These are phyloP conservation scores for Jatropha podagrica DNA, from an alignment of 441 rosid genomes.

Conservation along the genomic window DNA sequence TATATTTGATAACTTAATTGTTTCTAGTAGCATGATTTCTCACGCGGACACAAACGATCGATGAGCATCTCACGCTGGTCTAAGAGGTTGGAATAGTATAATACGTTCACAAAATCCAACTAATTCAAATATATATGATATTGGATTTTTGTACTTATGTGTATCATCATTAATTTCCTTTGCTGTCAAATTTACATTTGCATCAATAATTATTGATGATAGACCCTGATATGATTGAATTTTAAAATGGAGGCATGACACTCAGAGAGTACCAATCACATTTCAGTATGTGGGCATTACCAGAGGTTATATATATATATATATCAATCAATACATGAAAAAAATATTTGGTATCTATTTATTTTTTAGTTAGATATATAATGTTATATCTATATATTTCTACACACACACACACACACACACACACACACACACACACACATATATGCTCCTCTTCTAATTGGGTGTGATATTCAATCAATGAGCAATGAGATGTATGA, in stretches of 20 bases:
- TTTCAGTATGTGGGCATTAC: conserved; percentile 58
- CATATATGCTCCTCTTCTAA: too few species aligned
- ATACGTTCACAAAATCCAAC: neutral
- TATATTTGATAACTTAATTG: neutral
- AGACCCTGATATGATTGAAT: conserved; percentile 60
- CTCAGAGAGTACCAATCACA: conserved; percentile 49
- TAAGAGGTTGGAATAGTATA: conserved; percentile 60
- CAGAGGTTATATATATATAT: conserved; percentile 26
- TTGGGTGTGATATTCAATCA: conserved; percentile 45
- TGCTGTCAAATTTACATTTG: neutral
- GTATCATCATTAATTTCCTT: too few species aligned
- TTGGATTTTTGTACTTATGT: too few species aligned
- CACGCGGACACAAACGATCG: conserved; percentile 44
- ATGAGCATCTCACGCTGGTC: conserved; percentile 51
- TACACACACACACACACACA: conserved; percentile 3
- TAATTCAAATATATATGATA: too few species aligned
- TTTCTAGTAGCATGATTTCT: conserved; percentile 39
- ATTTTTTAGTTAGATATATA: too few species aligned
- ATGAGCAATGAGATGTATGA: conserved; percentile 31
- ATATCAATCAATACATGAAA: too few species aligned
- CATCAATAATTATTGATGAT: neutral
- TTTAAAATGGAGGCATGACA: conserved; percentile 62
- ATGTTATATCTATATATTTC: neutral
- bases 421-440: neutral
- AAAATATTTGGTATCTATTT: too few species aligned